These are phyloP conservation scores for Falciphora oryzae DNA, from an alignment of 2,329 filamentous ascomycete genomes.

Conservation along the genomic window DNA sequence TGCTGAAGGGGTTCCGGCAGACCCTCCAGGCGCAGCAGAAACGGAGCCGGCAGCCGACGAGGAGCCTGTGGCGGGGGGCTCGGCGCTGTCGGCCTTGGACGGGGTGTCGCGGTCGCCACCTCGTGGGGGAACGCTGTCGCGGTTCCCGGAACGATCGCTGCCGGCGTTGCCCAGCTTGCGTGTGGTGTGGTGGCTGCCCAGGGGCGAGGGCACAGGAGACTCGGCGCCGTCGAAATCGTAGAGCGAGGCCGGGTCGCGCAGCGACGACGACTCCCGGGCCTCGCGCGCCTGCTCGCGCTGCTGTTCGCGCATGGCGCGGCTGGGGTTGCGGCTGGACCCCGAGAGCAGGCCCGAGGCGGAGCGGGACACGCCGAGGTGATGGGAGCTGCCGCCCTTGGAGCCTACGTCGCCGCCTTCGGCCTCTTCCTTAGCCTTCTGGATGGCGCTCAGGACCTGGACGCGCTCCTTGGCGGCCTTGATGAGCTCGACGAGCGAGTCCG, in stretches of 20 bases:
- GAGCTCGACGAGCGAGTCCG: slow-evolving; percentile 28
- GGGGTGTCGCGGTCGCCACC: slow-evolving; percentile 45
- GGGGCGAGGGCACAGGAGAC: slow-evolving; percentile 36
- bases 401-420: slow-evolving; percentile 2
- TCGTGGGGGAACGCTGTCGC: slow-evolving; percentile 29
- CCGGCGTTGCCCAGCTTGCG: slow-evolving; percentile 28
- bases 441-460: slow-evolving; percentile 32
- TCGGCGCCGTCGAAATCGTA: slow-evolving; percentile 41
- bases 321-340: slow-evolving; percentile 18
- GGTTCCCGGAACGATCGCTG: slow-evolving; percentile 25
- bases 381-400: slow-evolving; percentile 2
- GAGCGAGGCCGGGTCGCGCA: slow-evolving; percentile 22
- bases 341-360: slow-evolving; percentile 15
- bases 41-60: slow-evolving; percentile 5
- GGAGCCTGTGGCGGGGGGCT: slow-evolving; percentile 29
- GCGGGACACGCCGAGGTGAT: slow-evolving; percentile 2
- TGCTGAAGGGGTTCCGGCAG: neutral
- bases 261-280: slow-evolving; percentile 20
- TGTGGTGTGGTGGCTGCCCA: slow-evolving; percentile 25
- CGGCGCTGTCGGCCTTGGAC: slow-evolving; percentile 50
- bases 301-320: slow-evolving; percentile 18
- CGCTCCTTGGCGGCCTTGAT: slow-evolving; percentile 31
- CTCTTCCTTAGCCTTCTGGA: slow-evolving; percentile 36
- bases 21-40: neutral
- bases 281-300: slow-evolving; percentile 28